Evolutionary conservation across 768 basidiomycete species (phyloP), one percentile per base, ranked within the genome.

Genomic region (Tulasnella sp.): DNA sequence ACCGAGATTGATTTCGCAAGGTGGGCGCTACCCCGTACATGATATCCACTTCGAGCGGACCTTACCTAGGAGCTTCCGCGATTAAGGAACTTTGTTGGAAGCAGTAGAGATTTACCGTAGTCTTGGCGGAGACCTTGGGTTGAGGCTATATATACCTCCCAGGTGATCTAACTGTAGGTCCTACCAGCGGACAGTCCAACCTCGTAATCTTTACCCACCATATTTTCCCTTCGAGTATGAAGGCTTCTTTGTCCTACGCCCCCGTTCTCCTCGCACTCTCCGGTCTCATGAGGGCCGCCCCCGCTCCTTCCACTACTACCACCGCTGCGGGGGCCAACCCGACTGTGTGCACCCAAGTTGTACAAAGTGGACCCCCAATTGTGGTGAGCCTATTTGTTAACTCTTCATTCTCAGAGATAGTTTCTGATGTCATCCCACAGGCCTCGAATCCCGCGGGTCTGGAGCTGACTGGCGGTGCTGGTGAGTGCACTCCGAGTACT

Each of bases 191-290:
- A 24, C 24, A 31, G 16, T 34, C 34, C 62, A 68, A 68, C 31
- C 27, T 68, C 36, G 16, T 58, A 68, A 34, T 34, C 62, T n/a
- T n/a, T n/a, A n/a, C 16, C 52, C 62, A 68, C 62, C 62, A 27
- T 18, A 14, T 0, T 44, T 18, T 68, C 24, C 36, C 31, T 36
- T 34, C 12, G 14, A 36, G 36, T 19, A 68, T 68, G 62, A 68
- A 68, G 62, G 62, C 62, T 34, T 68, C 62, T 36, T 68, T 68
- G 62, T 68, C 62, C 62, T 68, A 34, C 62, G 62, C 36, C 19
- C 36, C 62, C 62, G 34, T 68, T 34, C 62, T 68, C 62, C 62
- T 68, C 62, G 62, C 62, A 68, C 62, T 68, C 62, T 68, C 62
- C 62, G 62, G 62, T 36, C 62, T 68, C 62, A 68, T 68, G 31